Base-by-base conservation (phyloP, 768 basidiomycete genomes). In the Kwoniella europaea region DNA sequence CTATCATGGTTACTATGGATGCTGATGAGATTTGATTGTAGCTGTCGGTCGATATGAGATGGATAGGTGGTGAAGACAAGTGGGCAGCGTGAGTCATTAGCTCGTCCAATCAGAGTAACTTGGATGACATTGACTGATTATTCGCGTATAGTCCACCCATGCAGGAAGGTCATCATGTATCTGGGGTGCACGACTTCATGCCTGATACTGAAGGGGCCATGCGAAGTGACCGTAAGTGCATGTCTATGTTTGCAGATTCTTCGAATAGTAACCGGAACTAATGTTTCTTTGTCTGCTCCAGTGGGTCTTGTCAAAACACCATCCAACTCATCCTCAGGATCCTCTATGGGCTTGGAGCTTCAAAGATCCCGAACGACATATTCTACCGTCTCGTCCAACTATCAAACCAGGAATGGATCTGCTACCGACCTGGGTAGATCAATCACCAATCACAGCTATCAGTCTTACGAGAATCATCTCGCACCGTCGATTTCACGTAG, bases 101-200 rank as follows among this genome's bases (percentile, higher is more conserved):
- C 42, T 18, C 15, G 13, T 18, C 24, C 3, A 29, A 56, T 16
- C 52, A 15, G 3, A 5, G 2, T 44, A 7, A 18, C 53, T 9
- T 63, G 27, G 27, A 18, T 16, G 22, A 68, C 52, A 18, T 24
- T 68, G 52, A 24, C 24, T 6, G 12, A 24, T 22, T 29, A 64
- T 55, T 64, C 27, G 13, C 53, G 46, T 50, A 50, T 50, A 78
- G 79, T 1, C 78, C 79, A 29, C 76, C 77, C 7, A 56, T 79
- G 63, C 60, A 71, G 20, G 78, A 77, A 56, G 79, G 79, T 10
- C 79, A 81, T 58, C 78, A 79, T 63, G 78, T 79, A 4, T 68
- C 80, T 13, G 73, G 75, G 1, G 68, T 76, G 18, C 18, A 46
- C 15, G 77, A 80, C 62, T 58, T 78, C 16, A 65, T 78, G 42